Evolutionary conservation across 1,139 yeast genomes (phyloP).

Genomic region (Eremothecium sinecaudum): DNA sequence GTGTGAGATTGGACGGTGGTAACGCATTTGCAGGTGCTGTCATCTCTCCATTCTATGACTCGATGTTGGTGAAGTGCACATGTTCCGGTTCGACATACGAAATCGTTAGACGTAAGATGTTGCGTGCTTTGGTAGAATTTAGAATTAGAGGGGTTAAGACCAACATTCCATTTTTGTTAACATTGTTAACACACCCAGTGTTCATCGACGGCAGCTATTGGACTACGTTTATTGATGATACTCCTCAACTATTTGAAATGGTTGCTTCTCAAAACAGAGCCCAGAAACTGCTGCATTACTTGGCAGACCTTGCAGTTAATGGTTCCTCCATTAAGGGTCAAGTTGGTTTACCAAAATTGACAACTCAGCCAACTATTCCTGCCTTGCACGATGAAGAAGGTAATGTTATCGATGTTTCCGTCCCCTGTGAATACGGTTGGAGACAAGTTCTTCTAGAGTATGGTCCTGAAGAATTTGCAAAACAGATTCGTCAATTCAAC

Average conservation of each 20-base stretch:
- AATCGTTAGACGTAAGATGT: constrained; percentile 94
- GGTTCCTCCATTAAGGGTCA: constrained; percentile 96
- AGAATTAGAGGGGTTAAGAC: constrained; percentile 99
- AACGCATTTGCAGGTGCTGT: constrained; percentile 98
- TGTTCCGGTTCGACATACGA: constrained; percentile 96
- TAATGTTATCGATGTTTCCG: constrained; percentile 48
- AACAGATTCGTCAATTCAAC: constrained; percentile 69
- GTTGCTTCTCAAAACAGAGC: constrained; percentile 94
- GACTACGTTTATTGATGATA: constrained; percentile 98
- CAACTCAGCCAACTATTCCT: constrained; percentile 68
- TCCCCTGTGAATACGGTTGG: constrained; percentile 74
- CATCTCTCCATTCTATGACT: constrained; percentile 95
- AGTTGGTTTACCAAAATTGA: constrained; percentile 78
- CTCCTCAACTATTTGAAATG: constrained; percentile 93
- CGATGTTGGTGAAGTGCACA: constrained; percentile 95
- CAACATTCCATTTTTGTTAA: constrained; percentile 89
- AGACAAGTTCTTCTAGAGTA: constrained; percentile 72
- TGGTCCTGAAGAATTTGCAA: constrained; percentile 86
- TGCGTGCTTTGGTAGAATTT: constrained; percentile 91
- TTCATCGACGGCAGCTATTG: constrained; percentile 85
- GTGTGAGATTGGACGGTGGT: constrained; percentile 98
- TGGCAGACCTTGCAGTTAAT: constrained; percentile 88
- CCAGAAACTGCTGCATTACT: constrained; percentile 76
- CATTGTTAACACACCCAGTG: constrained; percentile 86
- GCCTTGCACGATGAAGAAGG: constrained; percentile 49